A percentile compares a stretch with the other conserved stretches of the same genome.
Conservation (phyloP, 306 rosid genomes). For the Cucurbita pepo region DNA sequence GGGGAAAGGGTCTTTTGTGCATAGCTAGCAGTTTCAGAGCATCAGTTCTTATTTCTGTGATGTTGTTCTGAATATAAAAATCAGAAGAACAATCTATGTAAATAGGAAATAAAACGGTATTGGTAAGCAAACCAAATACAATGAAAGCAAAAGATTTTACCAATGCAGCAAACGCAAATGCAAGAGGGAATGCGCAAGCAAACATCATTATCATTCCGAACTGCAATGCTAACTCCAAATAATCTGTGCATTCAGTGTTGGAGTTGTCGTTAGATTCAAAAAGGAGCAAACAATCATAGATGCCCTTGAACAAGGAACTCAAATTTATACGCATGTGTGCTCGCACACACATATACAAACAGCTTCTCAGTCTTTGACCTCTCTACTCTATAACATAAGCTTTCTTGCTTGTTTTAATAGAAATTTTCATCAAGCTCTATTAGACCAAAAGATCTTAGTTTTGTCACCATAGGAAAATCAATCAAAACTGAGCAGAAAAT, state of each 20-base stretch:
- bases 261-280: conserved; percentile 1
- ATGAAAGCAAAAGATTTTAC: conserved; percentile 24
- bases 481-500: not conserved
- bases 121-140: not conserved
- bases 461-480: not conserved
- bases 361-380: not conserved
- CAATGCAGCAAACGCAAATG: conserved; percentile 75
- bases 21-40: conserved; percentile 83
- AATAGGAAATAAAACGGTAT: not conserved
- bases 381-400: not conserved
- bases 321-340: not conserved
- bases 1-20: conserved; percentile 76
- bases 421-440: not conserved
- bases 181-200: conserved; percentile 92
- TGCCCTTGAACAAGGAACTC: not conserved
- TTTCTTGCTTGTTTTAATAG: not conserved
- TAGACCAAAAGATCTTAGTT: not conserved
- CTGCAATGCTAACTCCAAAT: conserved; percentile 87
- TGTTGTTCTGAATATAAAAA: conserved; percentile 49
- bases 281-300: not conserved
- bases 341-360: not conserved
- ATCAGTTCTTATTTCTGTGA: conserved; percentile 89
- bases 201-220: conserved; percentile 97
- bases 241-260: conserved; percentile 41
- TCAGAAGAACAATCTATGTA: not conserved